Base-by-base conservation (phyloP, 2,329 filamentous ascomycete genomes). In the Trichoderma atrobrunneum region DNA sequence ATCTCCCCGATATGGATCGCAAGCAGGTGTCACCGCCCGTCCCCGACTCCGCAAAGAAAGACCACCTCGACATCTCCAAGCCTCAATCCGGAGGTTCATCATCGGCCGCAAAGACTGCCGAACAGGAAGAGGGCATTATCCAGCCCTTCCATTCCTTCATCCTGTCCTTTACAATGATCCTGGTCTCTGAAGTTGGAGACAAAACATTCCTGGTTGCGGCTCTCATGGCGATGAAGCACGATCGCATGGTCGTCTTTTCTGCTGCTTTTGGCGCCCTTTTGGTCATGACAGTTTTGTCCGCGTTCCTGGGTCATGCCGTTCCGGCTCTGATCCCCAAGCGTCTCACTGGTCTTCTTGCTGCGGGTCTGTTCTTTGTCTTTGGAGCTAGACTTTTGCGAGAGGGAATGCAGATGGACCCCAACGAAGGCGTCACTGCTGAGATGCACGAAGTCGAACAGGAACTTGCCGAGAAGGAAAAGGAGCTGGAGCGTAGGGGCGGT, bases 151-250 rank as follows among this genome's bases (percentile, higher is more conserved):
- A 99, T 81, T 98, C 96, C 5, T 97, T 96, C 78, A 79, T 97
- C 14, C 90, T 98, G 36, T 97, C 96, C 18, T 90, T 98, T 73
- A 95, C 95, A 72, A 99, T 98, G 96, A 99, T 99, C 78, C 85
- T 98, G 74, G 92, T 98, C 77, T 98, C 95, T 61, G 96, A 99
- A 81, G 90, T 99, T 77, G 96, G 96, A 74, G 96, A 99, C 88
- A 99, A 99, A 85, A 99, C 96, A 0, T 99, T 99, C 85, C 87
- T 99, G 57, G 94, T 99, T 26, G 96, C 96, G 7, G 95, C 95
- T 8, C 89, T 99, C 21, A 99, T 99, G 96, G 96, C 96, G 14
- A 99, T 99, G 96, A 96, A 97, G 80, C 95, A 99, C 78, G 92
- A 96, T 74, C 92, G 96, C 67, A 85, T 97, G 75, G 88, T 98